phyloP scores from a whole-genome alignment of 305 asterid species.

The Solanum hybrid region DNA sequence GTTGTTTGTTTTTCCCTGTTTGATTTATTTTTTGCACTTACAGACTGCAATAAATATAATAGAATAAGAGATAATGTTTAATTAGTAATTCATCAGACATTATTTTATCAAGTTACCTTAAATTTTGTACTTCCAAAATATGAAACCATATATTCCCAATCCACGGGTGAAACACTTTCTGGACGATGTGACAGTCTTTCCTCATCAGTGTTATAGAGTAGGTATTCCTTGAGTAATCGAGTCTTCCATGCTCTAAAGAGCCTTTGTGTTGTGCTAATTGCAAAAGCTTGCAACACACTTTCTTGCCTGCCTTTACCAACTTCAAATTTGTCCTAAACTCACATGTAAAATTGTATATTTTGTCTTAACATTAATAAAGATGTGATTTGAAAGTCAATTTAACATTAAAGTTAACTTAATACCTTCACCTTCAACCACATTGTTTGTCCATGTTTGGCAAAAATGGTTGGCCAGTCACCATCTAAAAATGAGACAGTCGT shows the following conservation, averaged over 20 bases:
- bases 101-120: neutral
- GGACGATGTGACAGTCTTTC: neutral
- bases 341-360: neutral
- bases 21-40: neutral
- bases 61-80: too few relatives aligned
- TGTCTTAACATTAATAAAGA: neutral
- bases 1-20: neutral
- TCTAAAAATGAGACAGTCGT: neutral
- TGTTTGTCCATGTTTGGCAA: neutral
- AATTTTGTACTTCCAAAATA: neutral
- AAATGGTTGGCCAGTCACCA: neutral
- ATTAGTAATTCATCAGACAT: neutral
- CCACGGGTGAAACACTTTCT: neutral
- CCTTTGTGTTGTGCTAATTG: neutral
- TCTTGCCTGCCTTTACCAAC: neutral
- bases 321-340: neutral
- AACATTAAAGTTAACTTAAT: neutral
- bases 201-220: neutral
- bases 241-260: neutral
- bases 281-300: neutral
- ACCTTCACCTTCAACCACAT: neutral
- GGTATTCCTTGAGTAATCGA: neutral
- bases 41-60: neutral
- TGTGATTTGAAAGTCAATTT: neutral
- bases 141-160: neutral